These are phyloP conservation scores for Trametes sanguinea DNA, from an alignment of 768 basidiomycete genomes.

Conservation along the genomic window DNA sequence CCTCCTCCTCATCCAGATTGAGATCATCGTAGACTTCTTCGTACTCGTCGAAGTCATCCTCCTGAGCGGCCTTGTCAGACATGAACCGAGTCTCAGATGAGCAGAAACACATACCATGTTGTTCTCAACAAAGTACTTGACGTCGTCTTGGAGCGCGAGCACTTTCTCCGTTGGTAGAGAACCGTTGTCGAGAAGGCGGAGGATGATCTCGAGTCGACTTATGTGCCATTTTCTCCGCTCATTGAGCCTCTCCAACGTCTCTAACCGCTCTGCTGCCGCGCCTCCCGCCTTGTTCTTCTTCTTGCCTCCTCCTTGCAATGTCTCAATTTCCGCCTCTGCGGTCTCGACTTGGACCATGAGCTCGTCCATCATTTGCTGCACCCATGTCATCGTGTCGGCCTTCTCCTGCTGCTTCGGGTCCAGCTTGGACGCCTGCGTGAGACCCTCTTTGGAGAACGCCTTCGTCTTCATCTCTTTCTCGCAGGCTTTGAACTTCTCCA, in stretches of 20 bases:
- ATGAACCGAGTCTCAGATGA: neutral
- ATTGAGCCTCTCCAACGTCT: conserved; percentile 85
- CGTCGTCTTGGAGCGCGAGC: conserved; percentile 84
- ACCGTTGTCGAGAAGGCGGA: conserved; percentile 93
- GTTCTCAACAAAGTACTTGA: conserved; percentile 93
- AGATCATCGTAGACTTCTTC: conserved; percentile 98
- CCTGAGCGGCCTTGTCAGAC: conserved; percentile 47
- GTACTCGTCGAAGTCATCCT: conserved; percentile 97
- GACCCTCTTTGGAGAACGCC: conserved; percentile 97
- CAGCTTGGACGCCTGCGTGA: conserved; percentile 90
- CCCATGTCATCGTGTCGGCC: conserved; percentile 84
- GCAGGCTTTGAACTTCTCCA: conserved; percentile 99
- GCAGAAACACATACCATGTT: conserved; percentile 72
- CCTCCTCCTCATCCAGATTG: conserved; percentile 95
- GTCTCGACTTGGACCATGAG: conserved; percentile 91
- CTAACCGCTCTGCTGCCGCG: conserved; percentile 67
- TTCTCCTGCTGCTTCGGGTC: conserved; percentile 99
- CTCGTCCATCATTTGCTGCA: conserved; percentile 87
- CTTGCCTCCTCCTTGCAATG: conserved; percentile 74
- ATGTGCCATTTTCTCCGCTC: conserved; percentile 97
- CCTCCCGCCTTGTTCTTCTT: conserved; percentile 78
- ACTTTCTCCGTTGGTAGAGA: conserved; percentile 83
- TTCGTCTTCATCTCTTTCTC: conserved; percentile 99
- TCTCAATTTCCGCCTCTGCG: conserved; percentile 93
- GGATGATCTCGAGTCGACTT: conserved; percentile 86